Conservation (phyloP, 768 basidiomycete species). For the Kockovaella imperatae region DNA sequence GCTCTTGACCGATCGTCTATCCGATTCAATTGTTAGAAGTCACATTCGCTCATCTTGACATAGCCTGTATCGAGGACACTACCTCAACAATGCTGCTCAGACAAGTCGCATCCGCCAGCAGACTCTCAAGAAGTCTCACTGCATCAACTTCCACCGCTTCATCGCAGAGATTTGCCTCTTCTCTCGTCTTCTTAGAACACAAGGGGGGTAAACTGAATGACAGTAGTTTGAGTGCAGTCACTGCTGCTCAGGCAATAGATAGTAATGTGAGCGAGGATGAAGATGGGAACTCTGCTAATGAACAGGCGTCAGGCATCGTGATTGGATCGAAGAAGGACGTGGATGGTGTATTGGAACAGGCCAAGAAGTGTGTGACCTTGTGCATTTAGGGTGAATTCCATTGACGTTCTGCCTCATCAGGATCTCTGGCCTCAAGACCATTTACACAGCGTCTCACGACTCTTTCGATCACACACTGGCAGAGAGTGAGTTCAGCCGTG, state of each 20-base stretch:
- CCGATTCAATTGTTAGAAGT: too few relatives aligned
- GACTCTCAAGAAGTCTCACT: too few relatives aligned
- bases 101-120: too few relatives aligned
- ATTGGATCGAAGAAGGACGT: constrained; percentile 50
- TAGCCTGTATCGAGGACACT: too few relatives aligned
- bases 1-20: too few relatives aligned
- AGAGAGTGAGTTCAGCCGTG: constrained; percentile 29
- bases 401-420: constrained; percentile 11
- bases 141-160: too few relatives aligned
- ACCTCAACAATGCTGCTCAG: too few relatives aligned
- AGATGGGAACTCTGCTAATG: constrained; percentile 43
- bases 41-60: too few relatives aligned
- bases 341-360: constrained; percentile 59
- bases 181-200: constrained; percentile 83
- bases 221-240: constrained; percentile 78
- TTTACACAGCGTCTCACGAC: constrained; percentile 41
- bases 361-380: constrained; percentile 65
- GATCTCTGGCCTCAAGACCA: constrained; percentile 43
- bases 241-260: constrained; percentile 78
- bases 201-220: constrained; percentile 71
- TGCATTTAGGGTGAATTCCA: background rate
- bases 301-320: constrained; percentile 33
- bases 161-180: constrained; percentile 34
- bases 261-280: constrained; percentile 65
- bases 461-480: constrained; percentile 34